Base-by-base conservation (phyloP, 2,329 filamentous ascomycete genomes). In the Paecilomyces variotii region DNA sequence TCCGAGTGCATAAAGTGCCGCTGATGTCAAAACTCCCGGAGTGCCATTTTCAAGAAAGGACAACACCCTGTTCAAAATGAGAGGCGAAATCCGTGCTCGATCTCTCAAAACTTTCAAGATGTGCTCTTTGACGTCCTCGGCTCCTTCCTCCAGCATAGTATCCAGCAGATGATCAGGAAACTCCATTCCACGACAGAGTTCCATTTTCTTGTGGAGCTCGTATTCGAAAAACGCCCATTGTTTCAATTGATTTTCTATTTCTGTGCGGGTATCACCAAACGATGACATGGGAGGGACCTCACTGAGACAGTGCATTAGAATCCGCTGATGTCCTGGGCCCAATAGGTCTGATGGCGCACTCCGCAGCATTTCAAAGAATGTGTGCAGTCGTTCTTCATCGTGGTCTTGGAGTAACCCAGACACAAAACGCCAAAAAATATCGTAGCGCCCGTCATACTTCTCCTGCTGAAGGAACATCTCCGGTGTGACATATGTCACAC, bases 341-440 rank as follows among this genome's bases (percentile, higher is more conserved):
- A 77, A 57, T n/a, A 77, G 59, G 57, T 77, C 75, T 28, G 61
- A 65, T 32, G 73, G 73, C 49, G 74, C 62, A 2, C 61, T 30
- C 49, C 76, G 65, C 19, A 77, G 65, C 27, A 55, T 55, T 19
- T 68, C 5, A 39, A 76, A 71, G 55, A 76, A 73, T 3, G 28
- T 2, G n/a, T 26, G 3, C 10, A 64, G 52, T 39, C 45, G 11
- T 34, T 63, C 56, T 7, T 60, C 27, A 10, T 65, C 54, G 25
- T 58, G 34, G 14, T 24, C 27, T 12, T 64, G 49, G 30, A 78
- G 64, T n/a, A 78, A 59, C 19, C 76, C 76, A 4, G 71, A 60
- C 35, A 75, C 72, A 65, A 79, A 79, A n/a, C 75, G 71, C 76
- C 75, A 79, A 2, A 78, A 60, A 4, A 78, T 68, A 55, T 76